Evolutionary conservation across 2,329 filamentous ascomycete species (phyloP).

Genomic region (Hysterium pulicare): DNA sequence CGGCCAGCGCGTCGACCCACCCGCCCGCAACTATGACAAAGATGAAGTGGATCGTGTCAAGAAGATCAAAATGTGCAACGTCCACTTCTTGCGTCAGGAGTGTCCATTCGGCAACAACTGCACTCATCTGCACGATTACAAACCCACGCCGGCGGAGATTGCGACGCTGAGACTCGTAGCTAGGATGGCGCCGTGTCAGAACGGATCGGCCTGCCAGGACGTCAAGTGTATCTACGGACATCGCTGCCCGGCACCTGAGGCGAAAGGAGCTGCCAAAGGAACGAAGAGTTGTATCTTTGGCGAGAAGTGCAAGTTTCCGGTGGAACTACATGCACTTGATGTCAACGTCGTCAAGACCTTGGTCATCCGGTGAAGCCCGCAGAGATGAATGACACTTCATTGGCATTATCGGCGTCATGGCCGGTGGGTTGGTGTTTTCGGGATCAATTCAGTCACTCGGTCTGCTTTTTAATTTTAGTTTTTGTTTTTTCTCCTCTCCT

Average conservation of each 20-base stretch:
- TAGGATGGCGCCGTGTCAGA: conserved; percentile 60
- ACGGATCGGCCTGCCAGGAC: conserved; percentile 57
- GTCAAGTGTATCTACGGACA: conserved; percentile 63
- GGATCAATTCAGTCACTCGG: too few relatives aligned
- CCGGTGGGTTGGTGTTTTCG: too few relatives aligned
- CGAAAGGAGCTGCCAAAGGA: conserved; percentile 43
- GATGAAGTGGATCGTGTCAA: conserved; percentile 59
- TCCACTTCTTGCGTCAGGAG: conserved; percentile 56
- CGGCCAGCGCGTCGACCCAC: conserved; percentile 58
- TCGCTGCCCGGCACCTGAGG: conserved; percentile 53
- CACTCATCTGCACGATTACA: conserved; percentile 54
- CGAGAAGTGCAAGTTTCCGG: conserved; percentile 56
- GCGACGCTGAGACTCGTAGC: conserved; percentile 56
- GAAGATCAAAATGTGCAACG: conserved; percentile 62
- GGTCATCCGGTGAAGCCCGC: conserved; percentile 25
- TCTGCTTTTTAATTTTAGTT: too few relatives aligned
- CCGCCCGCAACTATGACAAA: conserved; percentile 49
- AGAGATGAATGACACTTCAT: too few relatives aligned
- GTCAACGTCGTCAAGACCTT: conserved; percentile 53
- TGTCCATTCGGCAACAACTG: conserved; percentile 55
- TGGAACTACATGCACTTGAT: conserved; percentile 58
- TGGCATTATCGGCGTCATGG: too few relatives aligned
- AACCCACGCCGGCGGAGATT: conserved; percentile 52
- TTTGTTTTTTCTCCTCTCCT: too few relatives aligned
- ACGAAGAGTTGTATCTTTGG: conserved; percentile 57